Evolutionary conservation across 768 basidiomycete genomes (phyloP).

Genomic region (Mycena rebaudengoi): DNA sequence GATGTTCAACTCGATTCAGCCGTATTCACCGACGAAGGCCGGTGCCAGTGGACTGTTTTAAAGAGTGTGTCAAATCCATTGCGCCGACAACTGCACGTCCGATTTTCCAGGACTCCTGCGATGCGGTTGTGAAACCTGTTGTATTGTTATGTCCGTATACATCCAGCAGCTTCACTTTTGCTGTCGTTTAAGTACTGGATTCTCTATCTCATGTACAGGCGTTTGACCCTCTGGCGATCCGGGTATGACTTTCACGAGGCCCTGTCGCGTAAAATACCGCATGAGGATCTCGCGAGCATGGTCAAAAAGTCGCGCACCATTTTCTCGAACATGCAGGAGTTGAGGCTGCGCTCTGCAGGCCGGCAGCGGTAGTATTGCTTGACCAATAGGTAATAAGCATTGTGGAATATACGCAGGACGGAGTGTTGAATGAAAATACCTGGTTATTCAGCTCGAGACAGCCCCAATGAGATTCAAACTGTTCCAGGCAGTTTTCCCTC

Average conservation of each 20-base stretch:
- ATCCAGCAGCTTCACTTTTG: slow-evolving; percentile 68
- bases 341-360: slow-evolving; percentile 85
- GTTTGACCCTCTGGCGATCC: slow-evolving; percentile 83
- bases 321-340: slow-evolving; percentile 96
- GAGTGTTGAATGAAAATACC: slow-evolving; percentile 53
- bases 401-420: background rate
- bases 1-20: no score
- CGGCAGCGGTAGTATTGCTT: slow-evolving; percentile 93
- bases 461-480: slow-evolving; percentile 93
- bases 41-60: no score
- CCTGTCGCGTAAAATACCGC: slow-evolving; percentile 55
- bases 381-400: background rate
- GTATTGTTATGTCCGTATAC: no score
- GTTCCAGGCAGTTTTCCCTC: slow-evolving; percentile 86
- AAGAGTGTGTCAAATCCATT: no score
- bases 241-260: slow-evolving; percentile 90
- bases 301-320: slow-evolving; percentile 75
- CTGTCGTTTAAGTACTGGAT: slow-evolving; percentile 81
- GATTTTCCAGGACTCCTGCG: no score
- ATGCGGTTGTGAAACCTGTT: no score
- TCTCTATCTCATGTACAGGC: slow-evolving; percentile 89
- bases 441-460: slow-evolving; percentile 97
- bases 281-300: background rate
- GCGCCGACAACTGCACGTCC: no score
- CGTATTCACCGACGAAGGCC: no score